These are phyloP conservation scores for Coemansia sp. DNA, from an alignment of 192 early-diverging fungal genomes.

Conservation along the genomic window DNA sequence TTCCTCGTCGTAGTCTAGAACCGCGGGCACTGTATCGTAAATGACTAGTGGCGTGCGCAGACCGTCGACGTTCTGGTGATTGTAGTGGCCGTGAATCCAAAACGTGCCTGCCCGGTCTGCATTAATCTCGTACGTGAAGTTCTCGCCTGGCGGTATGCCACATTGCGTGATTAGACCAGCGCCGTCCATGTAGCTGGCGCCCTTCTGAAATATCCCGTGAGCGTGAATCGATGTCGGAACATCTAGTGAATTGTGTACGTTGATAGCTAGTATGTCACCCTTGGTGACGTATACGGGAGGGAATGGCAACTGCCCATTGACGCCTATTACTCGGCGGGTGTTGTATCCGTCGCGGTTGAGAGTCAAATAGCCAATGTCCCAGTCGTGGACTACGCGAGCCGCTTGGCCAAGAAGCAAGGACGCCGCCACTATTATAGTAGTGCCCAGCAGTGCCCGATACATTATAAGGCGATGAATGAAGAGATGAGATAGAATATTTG, in stretches of 20 bases:
- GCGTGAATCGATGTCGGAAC: slow-evolving; percentile 61
- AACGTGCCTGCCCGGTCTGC: slow-evolving; percentile 63
- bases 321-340: slow-evolving; percentile 59
- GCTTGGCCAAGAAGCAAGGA: background rate
- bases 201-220: slow-evolving; percentile 76
- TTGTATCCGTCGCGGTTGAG: slow-evolving; percentile 61
- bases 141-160: slow-evolving; percentile 62
- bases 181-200: slow-evolving; percentile 65
- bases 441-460: background rate
- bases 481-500: background rate
- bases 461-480: background rate
- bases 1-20: slow-evolving; percentile 64
- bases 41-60: slow-evolving; percentile 68
- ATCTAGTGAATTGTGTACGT: slow-evolving; percentile 47
- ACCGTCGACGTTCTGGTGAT: slow-evolving; percentile 73
- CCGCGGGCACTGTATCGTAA: slow-evolving; percentile 46
- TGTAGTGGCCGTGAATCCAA: slow-evolving; percentile 73
- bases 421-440: background rate
- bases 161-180: slow-evolving; percentile 65
- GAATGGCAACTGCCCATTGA: slow-evolving; percentile 60
- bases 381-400: slow-evolving; percentile 25
- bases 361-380: slow-evolving; percentile 60
- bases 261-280: slow-evolving; percentile 26
- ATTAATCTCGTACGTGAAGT: slow-evolving; percentile 63
- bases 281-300: background rate